Evolutionary conservation across 2,329 filamentous ascomycete species (phyloP), one percentile per base, ranked within the genome.

Genomic region (Penicillium sp.): DNA sequence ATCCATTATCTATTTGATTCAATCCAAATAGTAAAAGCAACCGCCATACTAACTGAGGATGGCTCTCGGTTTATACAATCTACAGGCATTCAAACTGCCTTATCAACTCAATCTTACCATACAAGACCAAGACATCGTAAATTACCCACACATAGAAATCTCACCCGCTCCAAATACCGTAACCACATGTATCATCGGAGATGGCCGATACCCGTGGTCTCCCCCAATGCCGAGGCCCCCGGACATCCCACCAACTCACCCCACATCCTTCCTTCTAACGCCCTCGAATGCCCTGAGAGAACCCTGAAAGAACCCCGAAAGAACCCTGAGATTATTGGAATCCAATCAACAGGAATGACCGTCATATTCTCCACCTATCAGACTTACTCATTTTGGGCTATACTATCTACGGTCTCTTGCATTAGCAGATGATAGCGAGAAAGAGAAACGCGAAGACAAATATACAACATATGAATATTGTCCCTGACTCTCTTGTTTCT

Each of bases 121-220:
- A 55, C 53, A 18, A 4, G 34, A 57, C 52, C 0, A 9, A 10
- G 2, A 2, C 1, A 2, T 7, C n/a, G 4, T 32, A 27, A 32
- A 18, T 41, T 36, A 45, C 38, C 10, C 18, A 29, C 2, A 9
- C 13, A 5, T 4, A 4, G 8, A 4, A 18, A 26, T 42, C 36
- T 43, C 47, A 43, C 18, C 45, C 29, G 27, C 18, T 23, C 19
- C 34, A 26, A 47, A 41, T 51, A 50, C 43, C 18, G 41, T 47
- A 35, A 32, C 13, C 7, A 19, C 4, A 2, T 16, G 44, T 27
- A 50, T 10, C 8, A 5, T 63, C 66, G 67, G 67, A 65, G 60
- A 47, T 49, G 51, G 66, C 66, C 66, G 67, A 58, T 44, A 43
- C 47, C 62, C 61, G 63, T 51, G 9, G 16, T 23, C 6, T 23